Percentiles rank a stretch among this genome's conserved stretches.
These are phyloP conservation scores for Ligustrum vulgare DNA, from an alignment of 257 asterid species.

Conservation along the genomic window DNA sequence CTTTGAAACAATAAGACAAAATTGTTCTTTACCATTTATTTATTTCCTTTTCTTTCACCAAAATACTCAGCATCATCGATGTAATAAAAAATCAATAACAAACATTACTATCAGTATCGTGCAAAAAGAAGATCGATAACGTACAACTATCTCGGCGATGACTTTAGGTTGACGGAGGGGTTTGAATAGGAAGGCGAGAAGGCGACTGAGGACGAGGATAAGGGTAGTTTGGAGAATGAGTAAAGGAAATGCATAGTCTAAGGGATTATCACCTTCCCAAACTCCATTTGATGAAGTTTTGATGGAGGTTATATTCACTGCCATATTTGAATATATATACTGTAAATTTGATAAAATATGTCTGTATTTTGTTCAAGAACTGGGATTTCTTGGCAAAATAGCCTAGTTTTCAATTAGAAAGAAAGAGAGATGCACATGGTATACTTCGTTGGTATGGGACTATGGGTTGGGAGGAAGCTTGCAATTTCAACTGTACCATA, in stretches of 20 bases:
- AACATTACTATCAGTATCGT: not conserved
- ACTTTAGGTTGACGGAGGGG: constrained; percentile 69
- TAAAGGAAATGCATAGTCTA: constrained; percentile 55
- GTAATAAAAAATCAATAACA: not conserved
- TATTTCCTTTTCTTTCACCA: not conserved
- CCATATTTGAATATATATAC: constrained; percentile 15
- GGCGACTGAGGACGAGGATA: constrained; percentile 41
- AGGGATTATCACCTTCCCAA: constrained; percentile 62
- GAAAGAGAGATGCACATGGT: not conserved
- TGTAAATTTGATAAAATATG: too few species aligned
- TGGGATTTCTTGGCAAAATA: not conserved
- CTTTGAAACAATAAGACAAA: too few species aligned
- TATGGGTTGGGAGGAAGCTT: not conserved
- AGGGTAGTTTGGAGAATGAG: constrained; percentile 54
- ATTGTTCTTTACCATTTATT: not conserved
- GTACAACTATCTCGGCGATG: constrained; percentile 58
- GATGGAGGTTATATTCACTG: constrained; percentile 37
- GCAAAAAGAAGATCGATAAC: not conserved
- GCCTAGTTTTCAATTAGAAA: not conserved
- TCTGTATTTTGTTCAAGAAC: too few species aligned
- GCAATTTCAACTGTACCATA: not conserved
- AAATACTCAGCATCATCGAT: too few species aligned
- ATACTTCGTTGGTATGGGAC: not conserved
- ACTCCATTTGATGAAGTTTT: constrained; percentile 51
- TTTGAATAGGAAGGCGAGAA: constrained; percentile 51